Percentiles rank a stretch among this genome's conserved stretches.
phyloP scores from a whole-genome alignment of 306 rosid genomes.

The peach (Prunus persica) region DNA sequence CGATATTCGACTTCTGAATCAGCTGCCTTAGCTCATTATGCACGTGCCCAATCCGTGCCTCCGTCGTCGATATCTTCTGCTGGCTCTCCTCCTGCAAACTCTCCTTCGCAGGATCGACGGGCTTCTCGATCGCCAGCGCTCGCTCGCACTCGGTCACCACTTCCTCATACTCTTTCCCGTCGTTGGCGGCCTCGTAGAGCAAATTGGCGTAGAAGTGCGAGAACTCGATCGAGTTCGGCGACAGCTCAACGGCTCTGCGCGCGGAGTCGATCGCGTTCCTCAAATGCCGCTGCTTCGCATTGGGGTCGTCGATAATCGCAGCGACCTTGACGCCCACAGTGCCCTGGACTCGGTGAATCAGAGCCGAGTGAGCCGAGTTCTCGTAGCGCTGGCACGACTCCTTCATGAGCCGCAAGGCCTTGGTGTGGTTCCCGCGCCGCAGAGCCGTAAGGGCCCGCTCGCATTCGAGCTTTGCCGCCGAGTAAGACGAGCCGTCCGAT shows the following conservation, averaged over 20 bases:
- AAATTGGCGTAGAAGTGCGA: slow-evolving; percentile 71
- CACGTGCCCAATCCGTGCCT: slow-evolving; percentile 57
- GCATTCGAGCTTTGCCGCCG: slow-evolving; percentile 70
- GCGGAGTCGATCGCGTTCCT: slow-evolving; percentile 80
- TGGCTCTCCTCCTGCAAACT: slow-evolving; percentile 85
- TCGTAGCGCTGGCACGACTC: slow-evolving; percentile 61
- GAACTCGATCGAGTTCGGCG: slow-evolving; percentile 81
- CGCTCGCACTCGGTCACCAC: slow-evolving; percentile 85
- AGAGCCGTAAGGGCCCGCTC: slow-evolving; percentile 78
- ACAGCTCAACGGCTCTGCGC: slow-evolving; percentile 62
- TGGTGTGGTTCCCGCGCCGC: slow-evolving; percentile 85
- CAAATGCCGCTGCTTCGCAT: slow-evolving; percentile 70
- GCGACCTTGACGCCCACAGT: slow-evolving; percentile 75
- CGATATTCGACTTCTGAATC: slow-evolving; percentile 83
- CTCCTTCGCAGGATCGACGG: slow-evolving; percentile 85
- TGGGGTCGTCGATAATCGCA: slow-evolving; percentile 56
- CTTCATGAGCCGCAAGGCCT: slow-evolving; percentile 81
- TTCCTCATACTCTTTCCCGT: slow-evolving; percentile 76
- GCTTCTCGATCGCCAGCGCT: slow-evolving; percentile 61
- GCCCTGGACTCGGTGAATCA: slow-evolving; percentile 78
- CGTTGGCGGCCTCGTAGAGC: slow-evolving; percentile 75
- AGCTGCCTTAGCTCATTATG: slow-evolving; percentile 80
- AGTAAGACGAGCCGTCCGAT: slow-evolving; percentile 42
- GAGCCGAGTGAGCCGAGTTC: slow-evolving; percentile 47
- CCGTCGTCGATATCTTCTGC: slow-evolving; percentile 50